Conservation (phyloP, 2,329 filamentous ascomycete genomes). For the Amesomyces nigricolor region DNA sequence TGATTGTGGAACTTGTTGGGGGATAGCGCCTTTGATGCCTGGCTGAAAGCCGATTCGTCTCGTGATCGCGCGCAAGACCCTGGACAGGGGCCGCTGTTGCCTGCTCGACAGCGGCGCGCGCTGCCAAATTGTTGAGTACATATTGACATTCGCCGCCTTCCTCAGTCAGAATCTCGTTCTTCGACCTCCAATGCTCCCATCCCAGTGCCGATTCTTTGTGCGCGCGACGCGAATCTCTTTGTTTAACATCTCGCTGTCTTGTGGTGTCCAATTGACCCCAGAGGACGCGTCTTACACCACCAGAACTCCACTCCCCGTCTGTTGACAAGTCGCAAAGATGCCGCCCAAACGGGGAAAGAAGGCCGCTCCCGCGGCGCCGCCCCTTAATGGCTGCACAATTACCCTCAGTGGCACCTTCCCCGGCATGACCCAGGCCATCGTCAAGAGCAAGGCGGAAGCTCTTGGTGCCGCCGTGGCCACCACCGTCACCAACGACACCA, state of each 20-base stretch:
- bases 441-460: constrained; percentile 41
- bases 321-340: constrained; percentile 9
- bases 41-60: neutral
- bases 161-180: neutral
- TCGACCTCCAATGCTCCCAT: neutral
- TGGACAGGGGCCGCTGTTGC: constrained; percentile 20
- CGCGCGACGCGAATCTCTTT: neutral
- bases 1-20: constrained; percentile 9
- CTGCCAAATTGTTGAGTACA: neutral
- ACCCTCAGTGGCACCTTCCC: constrained; percentile 57
- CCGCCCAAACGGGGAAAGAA: constrained; percentile 23
- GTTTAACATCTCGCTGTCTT: neutral
- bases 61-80: constrained; percentile 18
- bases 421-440: constrained; percentile 43
- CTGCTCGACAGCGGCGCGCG: constrained; percentile 17
- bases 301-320: neutral
- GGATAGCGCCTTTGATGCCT: constrained; percentile 14
- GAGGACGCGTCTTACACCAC: too few species aligned
- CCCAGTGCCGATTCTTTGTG: neutral
- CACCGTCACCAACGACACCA: constrained; percentile 45
- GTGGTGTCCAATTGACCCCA: neutral
- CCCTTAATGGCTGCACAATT: constrained; percentile 46
- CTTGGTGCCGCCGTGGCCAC: constrained; percentile 47
- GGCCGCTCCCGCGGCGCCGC: constrained; percentile 22
- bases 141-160: neutral